Percentiles rank a stretch among this genome's conserved stretches.
These are phyloP conservation scores for Candida pseudocylindracea DNA, from an alignment of 1,139 yeast genomes.

Conservation along the genomic window DNA sequence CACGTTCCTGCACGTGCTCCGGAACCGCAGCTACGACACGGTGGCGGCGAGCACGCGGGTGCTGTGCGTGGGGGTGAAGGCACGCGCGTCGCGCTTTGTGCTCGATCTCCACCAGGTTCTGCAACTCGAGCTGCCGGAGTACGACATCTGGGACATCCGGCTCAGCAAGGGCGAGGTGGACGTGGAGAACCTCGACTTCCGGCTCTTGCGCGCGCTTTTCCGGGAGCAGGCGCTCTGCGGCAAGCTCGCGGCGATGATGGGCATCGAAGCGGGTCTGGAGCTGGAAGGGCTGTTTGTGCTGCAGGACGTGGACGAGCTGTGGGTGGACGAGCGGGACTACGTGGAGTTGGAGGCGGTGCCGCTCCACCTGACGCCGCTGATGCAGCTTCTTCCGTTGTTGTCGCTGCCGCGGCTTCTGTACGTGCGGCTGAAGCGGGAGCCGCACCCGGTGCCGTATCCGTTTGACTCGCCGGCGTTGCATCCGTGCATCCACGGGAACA, in stretches of 20 bases:
- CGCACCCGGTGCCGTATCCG: no score
- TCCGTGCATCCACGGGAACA: no score
- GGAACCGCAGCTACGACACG: conserved; percentile 18
- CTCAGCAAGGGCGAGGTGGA: conserved; percentile 64
- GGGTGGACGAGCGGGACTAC: conserved; percentile 74
- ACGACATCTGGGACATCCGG: conserved; percentile 32
- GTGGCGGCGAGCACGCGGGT: conserved; percentile 13
- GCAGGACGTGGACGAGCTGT: conserved; percentile 26
- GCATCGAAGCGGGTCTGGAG: conserved; percentile 1
- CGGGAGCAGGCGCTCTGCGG: conserved; percentile 29
- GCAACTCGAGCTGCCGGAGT: conserved; percentile 37
- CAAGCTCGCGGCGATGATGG: conserved; percentile 14
- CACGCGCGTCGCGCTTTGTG: conserved; percentile 36
- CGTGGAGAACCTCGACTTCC: conserved; percentile 44
- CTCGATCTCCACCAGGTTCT: conserved; percentile 79
- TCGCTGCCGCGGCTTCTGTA: no score
- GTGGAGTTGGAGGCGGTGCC: conserved; percentile 32
- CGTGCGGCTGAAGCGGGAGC: no score
- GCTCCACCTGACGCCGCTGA: not conserved
- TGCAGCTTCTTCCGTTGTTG: not conserved
- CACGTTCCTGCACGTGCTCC: conserved; percentile 25
- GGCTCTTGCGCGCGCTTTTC: conserved; percentile 49
- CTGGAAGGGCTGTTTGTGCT: conserved; percentile 9
- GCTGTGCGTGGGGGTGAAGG: conserved; percentile 63
- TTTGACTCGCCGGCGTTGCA: no score